These are phyloP conservation scores for Fusarium drepaniforme DNA, from an alignment of 2,329 filamentous ascomycete genomes.

Conservation along the genomic window DNA sequence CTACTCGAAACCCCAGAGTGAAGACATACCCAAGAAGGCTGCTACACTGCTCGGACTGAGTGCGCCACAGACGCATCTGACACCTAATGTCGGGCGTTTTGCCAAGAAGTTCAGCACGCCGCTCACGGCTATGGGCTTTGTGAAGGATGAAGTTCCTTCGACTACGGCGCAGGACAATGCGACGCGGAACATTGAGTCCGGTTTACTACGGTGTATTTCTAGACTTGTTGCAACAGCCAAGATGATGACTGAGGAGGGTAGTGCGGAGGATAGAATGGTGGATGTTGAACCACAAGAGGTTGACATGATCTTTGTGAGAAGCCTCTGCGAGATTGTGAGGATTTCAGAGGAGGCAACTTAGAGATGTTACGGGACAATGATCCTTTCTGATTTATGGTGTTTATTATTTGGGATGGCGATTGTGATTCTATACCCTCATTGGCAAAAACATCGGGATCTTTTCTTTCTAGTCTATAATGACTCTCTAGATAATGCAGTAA, in stretches of 20 bases:
- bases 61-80: slow-evolving; percentile 32
- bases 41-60: slow-evolving; percentile 63
- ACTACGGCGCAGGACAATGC: slow-evolving; percentile 48
- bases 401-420: slow-evolving; percentile 18
- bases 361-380: neutral
- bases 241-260: slow-evolving; percentile 49
- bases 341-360: slow-evolving; percentile 48
- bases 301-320: slow-evolving; percentile 54
- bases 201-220: slow-evolving; percentile 63
- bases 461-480: slow-evolving; percentile 14
- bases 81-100: slow-evolving; percentile 38
- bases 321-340: slow-evolving; percentile 58
- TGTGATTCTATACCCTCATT: slow-evolving; percentile 43
- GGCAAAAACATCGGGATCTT: slow-evolving; percentile 13
- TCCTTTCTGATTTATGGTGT: neutral
- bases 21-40: slow-evolving; percentile 64
- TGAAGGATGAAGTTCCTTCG: slow-evolving; percentile 43
- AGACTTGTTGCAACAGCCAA: slow-evolving; percentile 63
- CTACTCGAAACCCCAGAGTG: slow-evolving; percentile 42
- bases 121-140: slow-evolving; percentile 41
- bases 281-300: slow-evolving; percentile 48
- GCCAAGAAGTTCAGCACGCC: slow-evolving; percentile 44
- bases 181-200: slow-evolving; percentile 60
- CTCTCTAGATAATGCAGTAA: slow-evolving; percentile 34
- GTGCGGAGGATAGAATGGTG: slow-evolving; percentile 45